phyloP scores from a whole-genome alignment of 2,329 filamentous ascomycete genomes.

The Colletotrichum sidae region DNA sequence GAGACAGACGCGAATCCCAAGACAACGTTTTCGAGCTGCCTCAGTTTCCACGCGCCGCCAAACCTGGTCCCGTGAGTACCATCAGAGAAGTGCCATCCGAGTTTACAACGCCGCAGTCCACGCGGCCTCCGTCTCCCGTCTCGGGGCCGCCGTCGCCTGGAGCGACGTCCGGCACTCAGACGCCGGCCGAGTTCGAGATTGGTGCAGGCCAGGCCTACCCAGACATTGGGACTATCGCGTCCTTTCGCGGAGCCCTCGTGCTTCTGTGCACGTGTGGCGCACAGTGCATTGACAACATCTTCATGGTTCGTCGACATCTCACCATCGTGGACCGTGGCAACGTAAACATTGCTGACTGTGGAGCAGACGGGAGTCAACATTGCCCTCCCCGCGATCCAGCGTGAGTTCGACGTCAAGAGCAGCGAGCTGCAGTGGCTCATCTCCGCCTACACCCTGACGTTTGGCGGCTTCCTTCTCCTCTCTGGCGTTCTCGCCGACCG shows the following conservation, averaged over 20 bases:
- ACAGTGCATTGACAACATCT: slow-evolving; percentile 27
- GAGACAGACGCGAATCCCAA: slow-evolving; percentile 26
- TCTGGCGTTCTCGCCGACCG: slow-evolving; percentile 29
- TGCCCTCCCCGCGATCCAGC: slow-evolving; percentile 27
- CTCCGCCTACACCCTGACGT: slow-evolving; percentile 32
- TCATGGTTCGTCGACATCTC: background rate
- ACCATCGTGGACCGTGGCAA: no score
- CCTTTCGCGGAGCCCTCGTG: slow-evolving; percentile 19
- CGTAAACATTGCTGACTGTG: no score
- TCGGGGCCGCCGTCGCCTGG: slow-evolving; percentile 21
- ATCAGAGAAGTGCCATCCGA: slow-evolving; percentile 30
- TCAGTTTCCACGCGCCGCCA: slow-evolving; percentile 19
- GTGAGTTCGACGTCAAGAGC: slow-evolving; percentile 22
- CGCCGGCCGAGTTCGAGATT: slow-evolving; percentile 12
- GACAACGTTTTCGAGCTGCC: slow-evolving; percentile 27
- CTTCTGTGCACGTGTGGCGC: slow-evolving; percentile 30
- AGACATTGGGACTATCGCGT: slow-evolving; percentile 25
- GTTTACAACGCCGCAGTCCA: slow-evolving; percentile 29
- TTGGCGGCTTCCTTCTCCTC: slow-evolving; percentile 26
- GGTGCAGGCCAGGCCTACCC: slow-evolving; percentile 28
- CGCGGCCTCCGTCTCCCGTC: slow-evolving; percentile 24
- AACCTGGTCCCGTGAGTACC: slow-evolving; percentile 27
- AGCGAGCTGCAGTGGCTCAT: slow-evolving; percentile 30
- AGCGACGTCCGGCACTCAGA: background rate
- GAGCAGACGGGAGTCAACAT: slow-evolving; percentile 18